Base-by-base conservation (phyloP, 305 asterid species). In the Salvia sclarea region DNA sequence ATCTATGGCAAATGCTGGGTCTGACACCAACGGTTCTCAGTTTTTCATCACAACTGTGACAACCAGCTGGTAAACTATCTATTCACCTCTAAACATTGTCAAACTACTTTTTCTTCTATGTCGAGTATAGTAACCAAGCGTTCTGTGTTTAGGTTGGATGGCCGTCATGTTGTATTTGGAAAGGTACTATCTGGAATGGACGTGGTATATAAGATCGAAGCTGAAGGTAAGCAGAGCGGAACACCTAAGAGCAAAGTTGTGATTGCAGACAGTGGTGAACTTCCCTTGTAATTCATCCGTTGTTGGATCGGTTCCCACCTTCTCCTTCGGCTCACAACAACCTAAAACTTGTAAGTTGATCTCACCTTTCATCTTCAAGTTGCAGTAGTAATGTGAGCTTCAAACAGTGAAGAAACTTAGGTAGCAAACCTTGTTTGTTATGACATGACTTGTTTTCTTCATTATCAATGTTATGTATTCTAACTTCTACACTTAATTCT, bases 141-240 rank as follows among this genome's bases (percentile, higher is more conserved):
- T 25, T 25, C 30, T 25, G 30, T 25, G 30, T 48, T 38, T 61
- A 61, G 99, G 99, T 78, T 94, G 89, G 98, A 94, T 63, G 98
- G 96, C 0, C 84, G 90, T 24, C 99, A 94, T 70, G 99, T 94
- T 17, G 99, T 94, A 12, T 94, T 91, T 4, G 99, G 99, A 12
- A 94, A 94, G 85, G 99, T 94, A 50, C 74, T 94, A 14, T 89
- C 97, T 0, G 99, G 98, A 60, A 94, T 94, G 99, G 99, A 91
- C 16, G 98, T 89, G 68, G 95, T 91, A 52, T 94, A 94, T 40
- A 89, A 89, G 81, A 10, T 94, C 28, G 98, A 94, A 83, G 99
- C 99, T 22, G 98, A 94, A 82, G 98, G 99, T 25, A 82, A 8
- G 53, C 97, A 91, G 76, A 86, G 77, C 37, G 99, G 99, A 57